These are phyloP conservation scores for Eruca vesicaria DNA, from an alignment of 441 rosid species.

Conservation along the genomic window DNA sequence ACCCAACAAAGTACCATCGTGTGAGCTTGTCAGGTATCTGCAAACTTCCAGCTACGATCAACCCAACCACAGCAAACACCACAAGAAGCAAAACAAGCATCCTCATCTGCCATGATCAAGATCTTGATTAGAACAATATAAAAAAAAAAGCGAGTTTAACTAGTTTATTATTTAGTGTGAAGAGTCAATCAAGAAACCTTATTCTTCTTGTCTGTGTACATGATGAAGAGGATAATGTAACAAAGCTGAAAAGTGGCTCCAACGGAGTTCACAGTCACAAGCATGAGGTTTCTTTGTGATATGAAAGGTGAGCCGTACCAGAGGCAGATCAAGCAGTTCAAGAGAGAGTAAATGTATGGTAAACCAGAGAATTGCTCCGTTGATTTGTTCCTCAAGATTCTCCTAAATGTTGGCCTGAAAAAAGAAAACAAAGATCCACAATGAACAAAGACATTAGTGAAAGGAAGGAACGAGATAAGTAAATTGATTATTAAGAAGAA, in stretches of 20 bases:
- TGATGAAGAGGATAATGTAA: constrained; percentile 53
- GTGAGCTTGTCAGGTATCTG: constrained; percentile 36
- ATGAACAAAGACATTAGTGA: background rate
- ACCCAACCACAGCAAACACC: constrained; percentile 43
- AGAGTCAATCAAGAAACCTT: constrained; percentile 44
- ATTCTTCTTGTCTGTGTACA: constrained; percentile 44
- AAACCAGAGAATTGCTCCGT: constrained; percentile 72
- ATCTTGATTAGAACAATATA: background rate
- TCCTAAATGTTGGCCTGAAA: constrained; percentile 69
- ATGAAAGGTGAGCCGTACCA: constrained; percentile 72
- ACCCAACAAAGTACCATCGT: constrained; percentile 52
- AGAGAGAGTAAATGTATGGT: constrained; percentile 65
- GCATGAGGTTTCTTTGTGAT: constrained; percentile 47
- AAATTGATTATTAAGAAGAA: background rate
- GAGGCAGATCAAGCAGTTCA: constrained; percentile 67
- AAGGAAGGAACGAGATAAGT: background rate
- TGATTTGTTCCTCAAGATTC: constrained; percentile 65
- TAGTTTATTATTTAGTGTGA: background rate
- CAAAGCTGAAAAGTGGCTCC: constrained; percentile 66
- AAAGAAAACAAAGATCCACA: constrained; percentile 8
- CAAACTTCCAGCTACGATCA: constrained; percentile 52
- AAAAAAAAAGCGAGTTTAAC: background rate
- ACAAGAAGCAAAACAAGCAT: constrained; percentile 54
- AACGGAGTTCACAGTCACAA: constrained; percentile 61
- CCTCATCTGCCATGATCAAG: constrained; percentile 42